Evolutionary conservation across 2,329 filamentous ascomycete species (phyloP).

Genomic region (Diaporthe ilicicola): DNA sequence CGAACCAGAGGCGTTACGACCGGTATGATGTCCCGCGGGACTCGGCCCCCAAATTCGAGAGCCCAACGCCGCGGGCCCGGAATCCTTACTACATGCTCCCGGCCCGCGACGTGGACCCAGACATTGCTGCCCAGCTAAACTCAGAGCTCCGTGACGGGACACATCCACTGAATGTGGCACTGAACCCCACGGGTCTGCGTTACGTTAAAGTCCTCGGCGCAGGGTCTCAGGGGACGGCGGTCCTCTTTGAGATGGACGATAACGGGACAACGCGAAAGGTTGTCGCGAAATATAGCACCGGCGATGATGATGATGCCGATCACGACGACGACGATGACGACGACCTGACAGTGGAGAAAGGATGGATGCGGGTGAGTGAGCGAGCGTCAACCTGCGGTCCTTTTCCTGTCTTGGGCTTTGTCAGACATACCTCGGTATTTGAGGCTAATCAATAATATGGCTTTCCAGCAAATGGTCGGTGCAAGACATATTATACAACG

Average conservation of each 20-base stretch:
- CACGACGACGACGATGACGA: not conserved
- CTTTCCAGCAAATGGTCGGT: not conserved
- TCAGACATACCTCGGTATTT: not conserved
- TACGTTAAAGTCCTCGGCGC: not conserved
- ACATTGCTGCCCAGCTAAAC: not conserved
- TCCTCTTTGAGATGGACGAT: not conserved
- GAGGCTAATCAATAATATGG: not conserved
- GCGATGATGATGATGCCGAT: not conserved
- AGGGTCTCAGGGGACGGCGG: not conserved
- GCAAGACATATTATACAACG: conserved; percentile 2
- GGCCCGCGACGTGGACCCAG: not conserved
- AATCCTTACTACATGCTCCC: not conserved
- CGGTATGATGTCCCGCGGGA: not conserved
- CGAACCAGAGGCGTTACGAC: no score
- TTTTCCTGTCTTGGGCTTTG: no score
- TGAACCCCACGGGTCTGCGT: not conserved
- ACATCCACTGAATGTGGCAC: not conserved
- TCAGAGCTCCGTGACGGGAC: not conserved
- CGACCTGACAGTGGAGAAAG: not conserved
- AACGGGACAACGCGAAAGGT: not conserved
- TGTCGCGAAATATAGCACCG: not conserved
- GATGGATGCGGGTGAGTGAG: not conserved
- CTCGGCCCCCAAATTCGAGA: not conserved
- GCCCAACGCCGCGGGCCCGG: no score
- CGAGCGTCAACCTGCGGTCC: no score